Conservation (phyloP, 306 rosid genomes). For the Cicer pinnatifidum region DNA sequence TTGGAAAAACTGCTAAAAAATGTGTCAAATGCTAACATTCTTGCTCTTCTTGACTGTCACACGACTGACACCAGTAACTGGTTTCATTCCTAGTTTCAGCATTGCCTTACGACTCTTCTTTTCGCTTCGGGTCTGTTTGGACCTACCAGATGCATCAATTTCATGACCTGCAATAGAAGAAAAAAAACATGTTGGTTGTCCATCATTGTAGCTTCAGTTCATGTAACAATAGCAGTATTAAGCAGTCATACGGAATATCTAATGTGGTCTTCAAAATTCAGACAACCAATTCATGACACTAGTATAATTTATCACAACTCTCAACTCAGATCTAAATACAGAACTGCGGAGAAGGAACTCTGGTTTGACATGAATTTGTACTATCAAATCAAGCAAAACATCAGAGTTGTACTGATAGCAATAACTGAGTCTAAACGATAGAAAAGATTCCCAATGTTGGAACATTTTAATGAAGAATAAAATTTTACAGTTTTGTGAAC, state of each 20-base stretch:
- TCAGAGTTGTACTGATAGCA: not conserved
- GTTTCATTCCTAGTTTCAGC: constrained; percentile 90
- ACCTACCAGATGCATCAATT: constrained; percentile 78
- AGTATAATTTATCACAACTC: not conserved
- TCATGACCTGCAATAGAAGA: constrained; percentile 50
- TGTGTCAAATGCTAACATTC: constrained; percentile 58
- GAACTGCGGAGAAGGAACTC: not conserved
- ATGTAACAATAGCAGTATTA: not conserved
- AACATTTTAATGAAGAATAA: not conserved
- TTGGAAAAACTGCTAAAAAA: not conserved
- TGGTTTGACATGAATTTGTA: not conserved
- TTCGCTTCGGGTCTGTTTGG: constrained; percentile 90
- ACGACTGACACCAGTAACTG: constrained; percentile 80
- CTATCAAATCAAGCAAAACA: not conserved
- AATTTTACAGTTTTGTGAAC: not conserved
- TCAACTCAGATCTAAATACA: not conserved
- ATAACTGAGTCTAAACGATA: not conserved
- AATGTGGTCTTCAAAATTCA: constrained; percentile 11
- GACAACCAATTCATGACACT: not conserved
- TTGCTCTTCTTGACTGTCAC: constrained; percentile 92
- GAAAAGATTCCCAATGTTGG: not conserved
- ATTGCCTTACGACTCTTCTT: constrained; percentile 92
- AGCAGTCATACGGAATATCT: not conserved
- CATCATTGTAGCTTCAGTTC: constrained; percentile 1
- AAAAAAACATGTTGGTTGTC: constrained; percentile 25